Evolutionary conservation across 2,329 filamentous ascomycete genomes (phyloP).

Genomic region (Colletotrichum sp.): DNA sequence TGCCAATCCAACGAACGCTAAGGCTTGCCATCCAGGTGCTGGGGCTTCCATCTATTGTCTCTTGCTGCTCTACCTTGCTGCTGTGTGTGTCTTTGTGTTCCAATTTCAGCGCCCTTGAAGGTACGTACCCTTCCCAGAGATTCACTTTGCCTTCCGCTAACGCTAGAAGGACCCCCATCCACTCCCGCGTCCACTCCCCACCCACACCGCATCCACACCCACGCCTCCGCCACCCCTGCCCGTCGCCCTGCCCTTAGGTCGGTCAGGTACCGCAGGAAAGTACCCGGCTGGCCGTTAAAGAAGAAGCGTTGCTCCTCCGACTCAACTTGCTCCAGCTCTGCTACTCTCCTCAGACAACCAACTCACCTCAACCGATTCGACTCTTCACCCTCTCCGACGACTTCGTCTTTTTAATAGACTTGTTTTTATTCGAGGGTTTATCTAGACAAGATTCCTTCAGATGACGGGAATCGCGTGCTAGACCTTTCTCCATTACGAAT

Average conservation of each 20-base stretch:
- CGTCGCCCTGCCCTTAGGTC: constrained; percentile 1
- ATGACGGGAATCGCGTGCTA: constrained; percentile 12
- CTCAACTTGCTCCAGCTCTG: neutral
- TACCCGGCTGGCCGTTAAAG: constrained; percentile 14
- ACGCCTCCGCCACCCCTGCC: constrained; percentile 10
- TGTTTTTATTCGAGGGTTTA: neutral
- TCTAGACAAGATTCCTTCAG: neutral
- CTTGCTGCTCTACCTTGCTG: neutral
- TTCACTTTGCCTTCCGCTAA: neutral
- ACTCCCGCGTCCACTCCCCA: neutral
- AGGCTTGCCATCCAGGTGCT: neutral
- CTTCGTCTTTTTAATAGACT: neutral
- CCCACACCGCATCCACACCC: neutral
- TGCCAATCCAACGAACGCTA: neutral
- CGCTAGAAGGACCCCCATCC: neutral
- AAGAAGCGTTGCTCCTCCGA: constrained; percentile 19
- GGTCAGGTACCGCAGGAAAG: constrained; percentile 7
- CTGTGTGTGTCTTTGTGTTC: neutral
- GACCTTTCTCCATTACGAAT: neutral
- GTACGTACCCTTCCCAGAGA: neutral
- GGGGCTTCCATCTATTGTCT: neutral
- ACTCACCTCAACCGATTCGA: neutral
- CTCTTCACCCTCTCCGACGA: neutral
- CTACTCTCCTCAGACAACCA: neutral
- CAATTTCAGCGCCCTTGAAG: neutral